A percentile compares a stretch with the other conserved stretches of the same genome.
Conservation (phyloP, 768 basidiomycete genomes). For the Cyathus striatus region DNA sequence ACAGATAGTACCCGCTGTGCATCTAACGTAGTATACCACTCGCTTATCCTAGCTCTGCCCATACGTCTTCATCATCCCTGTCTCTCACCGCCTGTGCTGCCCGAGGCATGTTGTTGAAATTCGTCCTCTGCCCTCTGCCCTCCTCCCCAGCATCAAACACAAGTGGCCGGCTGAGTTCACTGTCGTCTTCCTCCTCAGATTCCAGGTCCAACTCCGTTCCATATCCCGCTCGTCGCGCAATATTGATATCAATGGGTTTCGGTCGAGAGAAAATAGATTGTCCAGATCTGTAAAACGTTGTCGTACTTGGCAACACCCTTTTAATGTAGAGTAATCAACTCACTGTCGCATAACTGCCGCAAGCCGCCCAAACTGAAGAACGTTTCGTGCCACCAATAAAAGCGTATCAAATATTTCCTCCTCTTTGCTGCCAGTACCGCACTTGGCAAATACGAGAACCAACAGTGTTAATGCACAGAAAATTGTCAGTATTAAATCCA, state of each 20-base stretch:
- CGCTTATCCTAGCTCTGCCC: constrained; percentile 58
- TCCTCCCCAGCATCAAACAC: constrained; percentile 58
- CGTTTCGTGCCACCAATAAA: constrained; percentile 86
- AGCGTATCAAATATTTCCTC: constrained; percentile 94
- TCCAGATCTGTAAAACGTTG: constrained; percentile 61
- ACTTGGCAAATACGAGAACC: constrained; percentile 84
- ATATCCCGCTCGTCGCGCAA: constrained; percentile 61
- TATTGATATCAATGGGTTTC: constrained; percentile 79
- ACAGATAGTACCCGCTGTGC: too few species aligned
- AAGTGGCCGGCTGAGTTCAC: constrained; percentile 54
- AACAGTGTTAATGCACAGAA: constrained; percentile 90
- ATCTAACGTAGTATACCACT: too few species aligned
- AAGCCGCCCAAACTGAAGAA: constrained; percentile 87
- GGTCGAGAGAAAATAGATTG: constrained; percentile 86
- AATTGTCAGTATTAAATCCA: constrained; percentile 82
- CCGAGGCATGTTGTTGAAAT: constrained; percentile 55
- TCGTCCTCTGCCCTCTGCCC: constrained; percentile 22
- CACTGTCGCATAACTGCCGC: constrained; percentile 94
- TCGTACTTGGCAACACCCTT: constrained; percentile 10
- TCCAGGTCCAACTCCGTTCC: constrained; percentile 71
- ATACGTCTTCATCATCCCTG: constrained; percentile 63
- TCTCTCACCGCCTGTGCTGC: constrained; percentile 50
- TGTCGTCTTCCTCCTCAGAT: constrained; percentile 59
- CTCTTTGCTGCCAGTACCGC: constrained; percentile 77
- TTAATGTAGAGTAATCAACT: constrained; percentile 33